Evolutionary conservation across 768 basidiomycete species (phyloP).

Genomic region (Lactarius indigo): DNA sequence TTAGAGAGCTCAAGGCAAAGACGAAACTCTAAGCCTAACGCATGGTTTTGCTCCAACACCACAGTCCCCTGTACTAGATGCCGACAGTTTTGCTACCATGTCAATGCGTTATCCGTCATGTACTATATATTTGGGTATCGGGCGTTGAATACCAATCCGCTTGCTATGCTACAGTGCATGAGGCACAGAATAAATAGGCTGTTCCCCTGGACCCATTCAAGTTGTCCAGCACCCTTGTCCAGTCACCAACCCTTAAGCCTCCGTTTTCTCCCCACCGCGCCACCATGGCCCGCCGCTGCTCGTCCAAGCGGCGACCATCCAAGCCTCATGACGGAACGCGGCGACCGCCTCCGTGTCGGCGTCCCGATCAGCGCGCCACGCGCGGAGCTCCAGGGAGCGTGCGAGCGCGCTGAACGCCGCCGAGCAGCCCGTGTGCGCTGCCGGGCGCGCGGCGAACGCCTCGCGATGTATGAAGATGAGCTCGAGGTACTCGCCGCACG

Average conservation of each 20-base stretch:
- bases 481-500: conserved; percentile 74
- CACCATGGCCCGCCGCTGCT: conserved; percentile 25
- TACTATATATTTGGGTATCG: conserved; percentile 5
- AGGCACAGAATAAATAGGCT: background rate
- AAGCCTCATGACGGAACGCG: conserved; percentile 68
- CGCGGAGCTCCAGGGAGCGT: conserved; percentile 54
- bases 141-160: conserved; percentile 7
- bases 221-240: background rate
- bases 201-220: conserved; percentile 2
- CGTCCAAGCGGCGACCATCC: conserved; percentile 41
- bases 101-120: background rate
- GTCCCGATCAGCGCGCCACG: conserved; percentile 69
- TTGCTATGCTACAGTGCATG: conserved; percentile 22
- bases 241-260: background rate
- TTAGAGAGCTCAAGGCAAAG: conserved; percentile 31
- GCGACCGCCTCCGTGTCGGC: conserved; percentile 65
- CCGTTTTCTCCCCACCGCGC: conserved; percentile 19
- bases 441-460: conserved; percentile 57
- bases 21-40: conserved; percentile 11
- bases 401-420: conserved; percentile 65
- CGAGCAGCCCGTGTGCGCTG: conserved; percentile 61
- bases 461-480: conserved; percentile 75
- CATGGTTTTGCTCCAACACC: background rate
- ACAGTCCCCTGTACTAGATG: background rate
- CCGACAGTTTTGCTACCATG: background rate